Evolutionary conservation across 2,329 filamentous ascomycete species (phyloP).

Genomic region (Atkinsonella hypoxylon): DNA sequence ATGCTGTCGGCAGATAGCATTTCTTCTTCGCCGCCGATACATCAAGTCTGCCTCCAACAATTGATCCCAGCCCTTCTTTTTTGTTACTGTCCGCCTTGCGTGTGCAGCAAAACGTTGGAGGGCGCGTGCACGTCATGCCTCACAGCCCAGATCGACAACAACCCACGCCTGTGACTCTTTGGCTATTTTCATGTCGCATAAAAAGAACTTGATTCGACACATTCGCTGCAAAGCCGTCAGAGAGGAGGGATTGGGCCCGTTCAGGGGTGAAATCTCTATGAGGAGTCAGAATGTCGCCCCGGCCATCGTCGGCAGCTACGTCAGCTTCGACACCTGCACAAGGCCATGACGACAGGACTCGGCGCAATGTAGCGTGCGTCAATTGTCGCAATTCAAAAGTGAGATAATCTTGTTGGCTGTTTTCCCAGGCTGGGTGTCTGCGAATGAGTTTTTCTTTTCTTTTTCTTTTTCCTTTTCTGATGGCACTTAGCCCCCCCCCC

Average conservation of each 20-base stretch:
- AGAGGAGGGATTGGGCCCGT: neutral
- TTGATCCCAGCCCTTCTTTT: neutral
- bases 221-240: neutral
- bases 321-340: slow-evolving; percentile 12
- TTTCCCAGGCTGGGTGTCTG: too few species aligned
- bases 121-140: neutral
- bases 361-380: slow-evolving; percentile 26
- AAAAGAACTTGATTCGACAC: neutral
- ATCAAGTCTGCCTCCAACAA: too few species aligned
- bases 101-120: neutral
- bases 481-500: too few species aligned
- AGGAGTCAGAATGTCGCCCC: slow-evolving; percentile 18
- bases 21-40: too few species aligned
- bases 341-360: slow-evolving; percentile 17
- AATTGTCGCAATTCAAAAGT: slow-evolving; percentile 30
- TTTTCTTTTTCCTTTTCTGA: too few species aligned
- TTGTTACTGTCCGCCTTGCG: neutral
- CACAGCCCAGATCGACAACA: neutral
- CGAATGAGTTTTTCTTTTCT: too few species aligned
- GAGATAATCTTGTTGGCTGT: too few species aligned
- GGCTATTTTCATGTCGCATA: neutral
- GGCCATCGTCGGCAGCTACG: slow-evolving; percentile 18
- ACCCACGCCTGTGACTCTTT: neutral
- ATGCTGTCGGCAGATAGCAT: too few species aligned
- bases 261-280: slow-evolving; percentile 6